Conservation (phyloP, 495 filamentous ascomycete genomes). For the Durotheca rogersii region DNA sequence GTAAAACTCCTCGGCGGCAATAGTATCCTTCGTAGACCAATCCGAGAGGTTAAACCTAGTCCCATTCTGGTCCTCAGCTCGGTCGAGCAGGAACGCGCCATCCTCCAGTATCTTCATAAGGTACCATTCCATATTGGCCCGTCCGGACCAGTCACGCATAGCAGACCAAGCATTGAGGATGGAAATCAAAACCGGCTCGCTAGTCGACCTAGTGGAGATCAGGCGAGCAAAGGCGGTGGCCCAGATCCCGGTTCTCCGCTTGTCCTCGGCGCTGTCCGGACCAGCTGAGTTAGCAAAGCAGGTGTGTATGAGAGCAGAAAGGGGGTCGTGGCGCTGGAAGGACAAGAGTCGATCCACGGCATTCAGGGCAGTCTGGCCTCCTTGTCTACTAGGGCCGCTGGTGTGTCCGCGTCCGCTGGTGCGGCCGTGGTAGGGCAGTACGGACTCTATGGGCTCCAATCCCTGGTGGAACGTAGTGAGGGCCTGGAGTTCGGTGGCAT, state of each 20-base stretch:
- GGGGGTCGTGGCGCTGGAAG: constrained; percentile 83
- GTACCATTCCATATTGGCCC: constrained; percentile 85
- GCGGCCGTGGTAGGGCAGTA: constrained; percentile 69
- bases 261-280: constrained; percentile 73
- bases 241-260: constrained; percentile 77
- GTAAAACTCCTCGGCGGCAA: constrained; percentile 88
- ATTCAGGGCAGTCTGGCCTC: constrained; percentile 55
- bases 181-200: constrained; percentile 65
- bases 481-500: constrained; percentile 69
- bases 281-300: constrained; percentile 84
- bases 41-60: constrained; percentile 65
- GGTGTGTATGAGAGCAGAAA: constrained; percentile 83
- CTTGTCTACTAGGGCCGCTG: constrained; percentile 41
- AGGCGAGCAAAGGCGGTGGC: constrained; percentile 82
- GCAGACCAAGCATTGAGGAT: constrained; percentile 82
- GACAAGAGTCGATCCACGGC: constrained; percentile 71
- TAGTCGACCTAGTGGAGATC: constrained; percentile 54
- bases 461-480: constrained; percentile 73
- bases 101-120: constrained; percentile 91
- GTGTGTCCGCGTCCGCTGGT: constrained; percentile 54
- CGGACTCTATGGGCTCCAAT: constrained; percentile 76
- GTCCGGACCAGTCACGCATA: constrained; percentile 85
- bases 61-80: constrained; percentile 66
- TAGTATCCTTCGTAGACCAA: constrained; percentile 65
- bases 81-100: constrained; percentile 84